Evolutionary conservation across 371 early-diverging fungal species (phyloP).

Genomic region (Mucor velutinosus): DNA sequence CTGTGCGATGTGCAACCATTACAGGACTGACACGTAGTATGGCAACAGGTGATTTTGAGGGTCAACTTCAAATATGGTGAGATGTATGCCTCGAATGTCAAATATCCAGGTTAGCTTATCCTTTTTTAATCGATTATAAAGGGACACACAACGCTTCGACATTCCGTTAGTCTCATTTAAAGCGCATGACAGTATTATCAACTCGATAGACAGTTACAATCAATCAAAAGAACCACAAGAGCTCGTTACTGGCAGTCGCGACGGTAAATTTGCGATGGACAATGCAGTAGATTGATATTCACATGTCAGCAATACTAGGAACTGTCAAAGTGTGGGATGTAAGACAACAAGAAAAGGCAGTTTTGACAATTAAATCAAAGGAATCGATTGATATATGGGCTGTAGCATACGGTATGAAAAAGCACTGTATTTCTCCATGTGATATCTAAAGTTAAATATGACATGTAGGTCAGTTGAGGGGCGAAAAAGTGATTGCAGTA

Average conservation of each 20-base stretch:
- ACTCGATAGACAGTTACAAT: conserved; percentile 73
- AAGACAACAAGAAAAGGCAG: conserved; percentile 66
- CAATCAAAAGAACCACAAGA: conserved; percentile 57
- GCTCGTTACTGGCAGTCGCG: conserved; percentile 75
- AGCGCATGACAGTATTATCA: conserved; percentile 78
- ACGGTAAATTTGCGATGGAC: conserved; percentile 48
- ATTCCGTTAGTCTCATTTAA: conserved; percentile 60
- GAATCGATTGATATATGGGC: conserved; percentile 74
- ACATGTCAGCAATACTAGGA: conserved; percentile 31
- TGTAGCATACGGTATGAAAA: conserved; percentile 72
- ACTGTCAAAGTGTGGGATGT: conserved; percentile 82
- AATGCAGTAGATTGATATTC: background rate
- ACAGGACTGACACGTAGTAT: conserved; percentile 57
- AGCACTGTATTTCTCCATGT: background rate
- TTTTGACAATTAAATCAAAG: conserved; percentile 60
- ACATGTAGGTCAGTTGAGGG: conserved; percentile 10
- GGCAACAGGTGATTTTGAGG: conserved; percentile 80
- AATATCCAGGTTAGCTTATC: background rate
- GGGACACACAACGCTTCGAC: conserved; percentile 73
- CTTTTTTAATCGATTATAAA: conserved; percentile 7
- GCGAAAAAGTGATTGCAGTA: conserved; percentile 49
- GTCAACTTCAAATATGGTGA: conserved; percentile 67
- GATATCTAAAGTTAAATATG: background rate
- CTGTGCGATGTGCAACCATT: conserved; percentile 70
- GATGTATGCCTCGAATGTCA: background rate